Base-by-base conservation (phyloP, 306 rosid genomes). In the Malus sieversii region DNA sequence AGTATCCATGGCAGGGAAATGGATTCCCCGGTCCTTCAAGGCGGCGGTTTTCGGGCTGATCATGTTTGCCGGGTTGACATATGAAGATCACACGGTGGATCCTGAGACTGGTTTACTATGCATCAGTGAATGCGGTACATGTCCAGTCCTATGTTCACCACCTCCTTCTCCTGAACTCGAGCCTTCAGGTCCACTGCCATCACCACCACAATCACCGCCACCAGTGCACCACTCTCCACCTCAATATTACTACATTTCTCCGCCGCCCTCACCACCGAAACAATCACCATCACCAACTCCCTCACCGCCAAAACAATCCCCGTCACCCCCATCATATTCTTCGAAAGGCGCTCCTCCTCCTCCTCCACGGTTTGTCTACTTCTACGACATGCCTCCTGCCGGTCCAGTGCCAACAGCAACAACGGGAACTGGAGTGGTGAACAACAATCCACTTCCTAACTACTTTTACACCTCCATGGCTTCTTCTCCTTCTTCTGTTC, bases 91-190 rank as follows among this genome's bases (percentile, higher is more conserved):
- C 66, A 23, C 75, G 14, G 86, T 71, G 23, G 69, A 71, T 1
- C 82, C 90, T 29, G 66, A 85, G 23, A 42, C 73, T 68, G 81
- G 81, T 61, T 76, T 77, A 68, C 75, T 84, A 9, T 93, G 98
- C 77, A 88, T 89, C 22, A 91, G 93, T 74, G 93, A 89, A 1
- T 93, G 97, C 75, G 66, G 76, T 68, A 84, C 98, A 66, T 93
- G 97, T 75, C 98, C 98, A 2, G 75, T 78, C 55, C 83, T 93
- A 13, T 93, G 98, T 58, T 77, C 98, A 15, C 87, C 90, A 58
- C 91, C 97, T 1, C 93, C 97, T 29, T 83, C 98, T 29, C 85
- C 91, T 29, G 77, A 86, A 60, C 73, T 79, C 25, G 75, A 77
- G 48, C 63, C 66, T 29, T 62, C 78, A 61, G 2, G 16, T 60